Percentiles rank a stretch among this genome's conserved stretches.
These are phyloP conservation scores for Saposhnikovia divaricata DNA, from an alignment of 129 eudicot species.

Conservation along the genomic window DNA sequence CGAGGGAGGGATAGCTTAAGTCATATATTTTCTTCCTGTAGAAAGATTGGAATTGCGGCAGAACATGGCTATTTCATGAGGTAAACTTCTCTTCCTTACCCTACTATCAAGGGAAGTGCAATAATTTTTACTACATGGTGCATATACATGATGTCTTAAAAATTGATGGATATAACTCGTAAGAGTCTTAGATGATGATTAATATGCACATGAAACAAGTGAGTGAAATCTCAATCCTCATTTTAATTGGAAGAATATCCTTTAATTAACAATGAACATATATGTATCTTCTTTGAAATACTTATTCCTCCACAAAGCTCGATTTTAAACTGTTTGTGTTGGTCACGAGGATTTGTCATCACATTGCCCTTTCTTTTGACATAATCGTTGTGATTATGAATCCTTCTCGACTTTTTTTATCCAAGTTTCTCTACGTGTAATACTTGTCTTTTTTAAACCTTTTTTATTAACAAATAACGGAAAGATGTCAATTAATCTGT, in stretches of 20 bases:
- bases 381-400: neutral
- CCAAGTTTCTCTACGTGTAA: neutral
- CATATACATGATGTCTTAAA: neutral
- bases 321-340: neutral
- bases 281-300: neutral
- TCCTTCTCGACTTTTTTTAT: neutral
- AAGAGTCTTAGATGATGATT: neutral
- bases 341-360: neutral
- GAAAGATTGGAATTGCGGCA: constrained; percentile 83
- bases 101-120: neutral
- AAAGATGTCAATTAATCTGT: neutral
- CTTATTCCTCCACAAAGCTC: neutral
- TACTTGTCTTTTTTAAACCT: neutral
- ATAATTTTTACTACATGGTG: neutral
- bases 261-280: neutral
- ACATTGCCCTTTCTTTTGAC: neutral
- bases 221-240: neutral
- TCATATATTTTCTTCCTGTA: constrained; percentile 59
- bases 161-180: neutral
- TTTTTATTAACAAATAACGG: neutral
- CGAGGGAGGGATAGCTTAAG: constrained; percentile 80
- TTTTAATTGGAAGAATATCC: neutral
- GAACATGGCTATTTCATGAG: constrained; percentile 95
- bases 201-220: neutral
- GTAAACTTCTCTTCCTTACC: constrained; percentile 26